Conservation (phyloP, 2,329 filamentous ascomycete genomes). For the Penicillium hordei region DNA sequence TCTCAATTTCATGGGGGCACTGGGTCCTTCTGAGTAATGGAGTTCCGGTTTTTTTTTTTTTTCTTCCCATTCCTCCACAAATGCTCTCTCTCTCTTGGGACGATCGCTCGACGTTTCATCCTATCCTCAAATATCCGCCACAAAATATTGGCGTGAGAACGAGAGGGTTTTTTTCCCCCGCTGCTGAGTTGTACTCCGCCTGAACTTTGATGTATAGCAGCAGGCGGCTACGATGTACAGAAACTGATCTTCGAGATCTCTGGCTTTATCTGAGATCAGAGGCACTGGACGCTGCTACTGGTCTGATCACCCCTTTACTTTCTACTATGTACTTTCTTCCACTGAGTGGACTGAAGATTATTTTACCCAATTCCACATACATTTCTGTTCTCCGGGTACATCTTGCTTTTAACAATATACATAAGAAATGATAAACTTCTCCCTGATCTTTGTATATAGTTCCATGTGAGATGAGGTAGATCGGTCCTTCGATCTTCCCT, state of each 20-base stretch:
- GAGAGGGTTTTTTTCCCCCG: background rate
- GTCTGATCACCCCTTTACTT: background rate
- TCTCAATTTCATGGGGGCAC: conserved; percentile 12
- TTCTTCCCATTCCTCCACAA: background rate
- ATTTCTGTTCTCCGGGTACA: background rate
- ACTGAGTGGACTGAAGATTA: conserved; percentile 6
- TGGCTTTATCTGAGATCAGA: conserved; percentile 10
- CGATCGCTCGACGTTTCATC: background rate
- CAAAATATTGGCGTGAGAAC: background rate
- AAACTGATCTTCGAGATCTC: background rate
- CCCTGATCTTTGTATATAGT: background rate
- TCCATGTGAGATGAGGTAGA: too few species aligned
- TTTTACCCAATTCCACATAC: conserved; percentile 8
- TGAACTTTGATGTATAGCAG: conserved; percentile 20
- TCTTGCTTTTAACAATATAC: background rate
- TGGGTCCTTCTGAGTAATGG: conserved; percentile 16
- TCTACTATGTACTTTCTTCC: conserved; percentile 5
- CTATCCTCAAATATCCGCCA: background rate
- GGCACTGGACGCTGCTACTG: conserved; percentile 6
- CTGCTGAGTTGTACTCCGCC: conserved; percentile 10
- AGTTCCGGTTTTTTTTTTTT: conserved; percentile 12
- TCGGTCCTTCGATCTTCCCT: too few species aligned
- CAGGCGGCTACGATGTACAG: conserved; percentile 19
- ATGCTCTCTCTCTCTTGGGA: background rate
- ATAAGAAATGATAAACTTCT: too few species aligned